Evolutionary conservation across 1,139 yeast species (phyloP), one percentile per base, ranked within the genome.

Genomic region (Pichia kudriavzevii): DNA sequence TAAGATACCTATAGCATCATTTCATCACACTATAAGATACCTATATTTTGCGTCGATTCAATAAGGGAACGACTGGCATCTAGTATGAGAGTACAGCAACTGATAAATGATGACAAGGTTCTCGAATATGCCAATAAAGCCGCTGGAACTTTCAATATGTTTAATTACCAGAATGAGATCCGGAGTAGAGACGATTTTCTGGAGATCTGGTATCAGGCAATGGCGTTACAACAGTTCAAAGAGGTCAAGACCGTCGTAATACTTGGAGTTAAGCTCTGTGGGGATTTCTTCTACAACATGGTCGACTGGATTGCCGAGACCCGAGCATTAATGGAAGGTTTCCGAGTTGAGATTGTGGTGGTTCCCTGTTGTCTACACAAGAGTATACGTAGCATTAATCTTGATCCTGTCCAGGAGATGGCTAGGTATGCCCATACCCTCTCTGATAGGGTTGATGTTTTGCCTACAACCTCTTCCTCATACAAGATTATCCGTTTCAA

Each of bases 251-350:
- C 36, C 14, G 26, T 45, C 8, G 30, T 28, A 5, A 28, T 49
- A 4, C 31, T 38, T 7, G 55, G 50, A 2, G 29, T 47, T 12
- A 47, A 48, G 17, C 22, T 48, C 10, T 52, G 56, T 28, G 55
- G 55, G 2, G 52, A 51, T 22, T 36, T 50, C 29, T 25, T 42
- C 15, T 48, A 45, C 8, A 26, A 26, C n/a, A 17, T 26, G 5
- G 18, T 47, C 2, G 45, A 43, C 21, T 34, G 30, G 32, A n/a
- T 25, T 7, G 13, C 15, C 4, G 7, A 16, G 3, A 34, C 8
- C 7, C 17, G 5, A 7, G 17, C 11, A 13, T 13, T 5, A 13
- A 24, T 12, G 15, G n/a, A 7, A 14, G 14, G 6, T 11, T 7
- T 23, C 12, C 13, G 12, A 7, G n/a, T n/a, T n/a, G n/a, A n/a